These are phyloP conservation scores for Vaccinium darrowii DNA, from an alignment of 148 eudicot genomes.

Conservation along the genomic window DNA sequence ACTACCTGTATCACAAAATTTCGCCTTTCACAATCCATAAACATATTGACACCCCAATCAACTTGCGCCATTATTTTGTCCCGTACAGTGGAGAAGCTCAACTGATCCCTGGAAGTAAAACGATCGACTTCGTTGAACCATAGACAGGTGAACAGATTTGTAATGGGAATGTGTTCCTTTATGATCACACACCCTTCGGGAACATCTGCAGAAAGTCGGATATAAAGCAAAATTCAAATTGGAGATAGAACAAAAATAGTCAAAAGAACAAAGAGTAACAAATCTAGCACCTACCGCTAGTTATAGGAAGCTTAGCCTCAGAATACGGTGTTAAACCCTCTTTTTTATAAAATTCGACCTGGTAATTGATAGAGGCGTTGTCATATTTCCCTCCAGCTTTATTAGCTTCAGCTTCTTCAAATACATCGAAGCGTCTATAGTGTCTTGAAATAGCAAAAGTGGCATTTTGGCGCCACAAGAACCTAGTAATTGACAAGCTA, in stretches of 20 bases:
- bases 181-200: conserved; percentile 94
- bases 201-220: conserved; percentile 60
- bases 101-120: conserved; percentile 90
- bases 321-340: conserved; percentile 91
- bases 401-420: conserved; percentile 95
- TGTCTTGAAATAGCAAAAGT: conserved; percentile 94
- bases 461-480: conserved; percentile 97
- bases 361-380: conserved; percentile 78
- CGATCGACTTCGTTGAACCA: conserved; percentile 99
- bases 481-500: conserved; percentile 39
- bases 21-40: conserved; percentile 91
- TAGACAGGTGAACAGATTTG: conserved; percentile 82
- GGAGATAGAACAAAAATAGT: conserved; percentile 13
- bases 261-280: conserved; percentile 11
- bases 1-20: conserved; percentile 91
- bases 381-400: conserved; percentile 86
- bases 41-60: conserved; percentile 79
- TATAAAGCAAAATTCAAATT: conserved; percentile 9
- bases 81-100: conserved; percentile 88
- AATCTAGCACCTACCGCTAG: conserved; percentile 60
- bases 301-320: conserved; percentile 84
- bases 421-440: conserved; percentile 85
- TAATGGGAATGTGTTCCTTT: conserved; percentile 82
- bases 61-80: conserved; percentile 72
- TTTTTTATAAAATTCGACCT: conserved; percentile 65